phyloP scores from a whole-genome alignment of 805 yeast genomes.

The Starmerella stellata region DNA sequence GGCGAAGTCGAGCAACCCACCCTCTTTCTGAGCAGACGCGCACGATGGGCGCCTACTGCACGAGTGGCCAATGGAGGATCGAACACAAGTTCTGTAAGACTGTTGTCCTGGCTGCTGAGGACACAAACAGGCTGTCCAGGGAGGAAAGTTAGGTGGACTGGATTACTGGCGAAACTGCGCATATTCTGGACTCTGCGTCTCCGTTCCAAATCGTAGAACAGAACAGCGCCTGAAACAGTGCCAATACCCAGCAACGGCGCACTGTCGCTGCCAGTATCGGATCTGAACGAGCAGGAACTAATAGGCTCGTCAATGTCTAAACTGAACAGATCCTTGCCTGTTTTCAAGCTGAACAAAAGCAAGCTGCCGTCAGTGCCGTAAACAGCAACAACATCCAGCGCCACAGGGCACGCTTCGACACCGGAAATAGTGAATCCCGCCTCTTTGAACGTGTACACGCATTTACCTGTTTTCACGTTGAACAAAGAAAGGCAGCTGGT shows the following conservation, averaged over 20 bases:
- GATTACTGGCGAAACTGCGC: slow-evolving; percentile 63
- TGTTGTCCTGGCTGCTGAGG: slow-evolving; percentile 81
- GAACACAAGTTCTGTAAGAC: slow-evolving; percentile 74
- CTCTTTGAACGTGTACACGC: slow-evolving; percentile 36
- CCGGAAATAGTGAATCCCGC: slow-evolving; percentile 43
- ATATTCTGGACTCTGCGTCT: slow-evolving; percentile 59
- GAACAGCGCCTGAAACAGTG: slow-evolving; percentile 59
- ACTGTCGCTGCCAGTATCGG: slow-evolving; percentile 41
- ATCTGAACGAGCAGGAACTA: slow-evolving; percentile 60
- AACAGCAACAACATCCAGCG: slow-evolving; percentile 60
- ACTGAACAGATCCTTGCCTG: slow-evolving; percentile 38
- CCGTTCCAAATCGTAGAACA: slow-evolving; percentile 64
- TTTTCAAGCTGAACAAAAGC: slow-evolving; percentile 46
- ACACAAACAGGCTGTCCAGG: slow-evolving; percentile 85
- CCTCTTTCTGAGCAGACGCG: slow-evolving; percentile 76
- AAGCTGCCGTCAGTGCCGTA: slow-evolving; percentile 58
- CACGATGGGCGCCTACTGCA: slow-evolving; percentile 39
- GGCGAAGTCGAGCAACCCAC: slow-evolving; percentile 98
- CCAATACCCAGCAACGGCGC: slow-evolving; percentile 68
- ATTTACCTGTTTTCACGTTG: slow-evolving; percentile 63
- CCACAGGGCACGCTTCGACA: slow-evolving; percentile 64
- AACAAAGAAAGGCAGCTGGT: slow-evolving; percentile 39
- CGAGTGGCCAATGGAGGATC: slow-evolving; percentile 62
- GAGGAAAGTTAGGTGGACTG: slow-evolving; percentile 54
- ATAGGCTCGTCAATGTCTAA: slow-evolving; percentile 27